A percentile compares a stretch with the other conserved stretches of the same genome.
These are phyloP conservation scores for Aspergillus japonicus DNA, from an alignment of 2,329 filamentous ascomycete species.

Conservation along the genomic window DNA sequence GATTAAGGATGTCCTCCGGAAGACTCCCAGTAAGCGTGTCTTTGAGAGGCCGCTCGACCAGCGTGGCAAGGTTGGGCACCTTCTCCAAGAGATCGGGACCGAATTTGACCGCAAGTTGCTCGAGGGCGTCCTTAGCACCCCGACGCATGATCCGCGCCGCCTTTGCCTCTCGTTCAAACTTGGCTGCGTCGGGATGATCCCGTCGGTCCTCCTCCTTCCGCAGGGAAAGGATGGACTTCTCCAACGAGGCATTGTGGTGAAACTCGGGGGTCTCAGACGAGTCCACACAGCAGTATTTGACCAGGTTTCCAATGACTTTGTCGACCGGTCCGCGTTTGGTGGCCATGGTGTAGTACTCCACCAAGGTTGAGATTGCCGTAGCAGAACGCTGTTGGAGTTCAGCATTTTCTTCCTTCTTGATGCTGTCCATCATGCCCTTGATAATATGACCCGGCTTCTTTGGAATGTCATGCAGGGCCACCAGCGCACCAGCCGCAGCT, in stretches of 20 bases:
- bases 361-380: constrained; percentile 75
- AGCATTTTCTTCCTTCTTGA: constrained; percentile 90
- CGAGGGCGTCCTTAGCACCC: constrained; percentile 89
- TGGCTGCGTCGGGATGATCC: constrained; percentile 85
- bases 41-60: constrained; percentile 79
- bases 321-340: constrained; percentile 83
- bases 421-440: constrained; percentile 96
- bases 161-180: constrained; percentile 85
- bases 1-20: constrained; percentile 69
- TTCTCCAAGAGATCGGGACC: constrained; percentile 74
- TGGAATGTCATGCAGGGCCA: constrained; percentile 81
- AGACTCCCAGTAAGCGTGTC: constrained; percentile 71
- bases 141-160: constrained; percentile 86
- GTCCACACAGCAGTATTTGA: constrained; percentile 97
- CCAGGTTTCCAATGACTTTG: constrained; percentile 91
- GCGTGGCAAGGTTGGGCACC: constrained; percentile 74
- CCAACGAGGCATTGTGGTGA: constrained; percentile 73
- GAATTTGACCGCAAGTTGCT: constrained; percentile 79
- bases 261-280: constrained; percentile 98
- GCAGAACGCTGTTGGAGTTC: constrained; percentile 86
- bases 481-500: constrained; percentile 79
- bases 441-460: constrained; percentile 93
- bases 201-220: constrained; percentile 96
- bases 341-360: constrained; percentile 79
- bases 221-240: constrained; percentile 81